phyloP scores from a whole-genome alignment of 192 early-diverging fungal genomes.

The Entomortierella beljakovae region DNA sequence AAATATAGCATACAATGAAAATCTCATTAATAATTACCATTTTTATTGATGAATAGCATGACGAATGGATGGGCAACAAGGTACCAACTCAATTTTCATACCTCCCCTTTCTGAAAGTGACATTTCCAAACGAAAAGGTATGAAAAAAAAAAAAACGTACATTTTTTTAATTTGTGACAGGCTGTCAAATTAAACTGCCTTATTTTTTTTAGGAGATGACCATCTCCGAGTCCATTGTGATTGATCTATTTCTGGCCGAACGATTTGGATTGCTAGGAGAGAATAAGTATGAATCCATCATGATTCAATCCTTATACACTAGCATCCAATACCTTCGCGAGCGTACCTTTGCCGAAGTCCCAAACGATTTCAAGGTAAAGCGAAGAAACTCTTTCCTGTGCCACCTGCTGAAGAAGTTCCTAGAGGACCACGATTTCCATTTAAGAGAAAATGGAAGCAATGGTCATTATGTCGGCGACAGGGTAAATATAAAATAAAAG shows the following conservation, averaged over 20 bases:
- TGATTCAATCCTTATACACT: constrained; percentile 22
- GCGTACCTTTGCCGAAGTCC: constrained; percentile 1
- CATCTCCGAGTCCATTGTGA: constrained; percentile 27
- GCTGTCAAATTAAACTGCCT: too few relatives aligned
- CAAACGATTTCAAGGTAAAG: not conserved
- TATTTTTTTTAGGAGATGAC: constrained; percentile 10
- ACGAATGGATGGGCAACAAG: constrained; percentile 11
- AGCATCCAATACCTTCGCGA: constrained; percentile 36
- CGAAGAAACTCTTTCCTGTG: not conserved
- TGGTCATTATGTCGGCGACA: constrained; percentile 47
- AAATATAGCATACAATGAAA: not conserved
- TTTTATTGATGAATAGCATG: not conserved
- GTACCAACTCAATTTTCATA: constrained; percentile 12
- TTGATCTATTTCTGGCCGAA: constrained; percentile 29
- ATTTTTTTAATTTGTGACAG: too few relatives aligned
- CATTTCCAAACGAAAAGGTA: not conserved
- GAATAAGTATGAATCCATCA: constrained; percentile 23
- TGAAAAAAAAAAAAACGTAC: too few relatives aligned
- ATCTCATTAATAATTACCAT: too few relatives aligned
- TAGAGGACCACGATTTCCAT: constrained; percentile 43
- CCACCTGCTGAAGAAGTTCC: constrained; percentile 3
- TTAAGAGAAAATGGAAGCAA: constrained; percentile 34
- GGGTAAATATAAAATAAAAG: too few relatives aligned
- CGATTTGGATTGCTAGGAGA: constrained; percentile 35
- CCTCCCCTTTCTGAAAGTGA: constrained; percentile 28